These are phyloP conservation scores for Cicer cuneatum DNA, from an alignment of 306 rosid species.

Conservation along the genomic window DNA sequence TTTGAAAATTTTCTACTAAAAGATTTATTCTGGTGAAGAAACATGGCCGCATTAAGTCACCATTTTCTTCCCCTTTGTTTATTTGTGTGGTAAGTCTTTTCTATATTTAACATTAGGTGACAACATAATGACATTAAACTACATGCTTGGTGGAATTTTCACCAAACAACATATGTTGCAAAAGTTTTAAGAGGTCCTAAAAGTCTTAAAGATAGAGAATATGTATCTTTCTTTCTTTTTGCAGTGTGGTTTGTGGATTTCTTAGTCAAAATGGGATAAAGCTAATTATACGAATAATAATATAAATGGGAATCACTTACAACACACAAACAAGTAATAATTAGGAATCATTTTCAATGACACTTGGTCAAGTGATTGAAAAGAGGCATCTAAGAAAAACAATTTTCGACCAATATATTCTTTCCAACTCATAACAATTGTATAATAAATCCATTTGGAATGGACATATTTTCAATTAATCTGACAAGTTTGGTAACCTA, in stretches of 20 bases:
- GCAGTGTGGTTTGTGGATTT: constrained; percentile 46
- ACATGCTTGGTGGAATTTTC: constrained; percentile 23
- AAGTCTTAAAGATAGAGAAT: constrained; percentile 57
- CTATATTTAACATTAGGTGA: constrained; percentile 32
- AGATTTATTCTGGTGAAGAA: background rate
- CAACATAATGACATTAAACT: constrained; percentile 17
- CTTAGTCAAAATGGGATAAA: constrained; percentile 46
- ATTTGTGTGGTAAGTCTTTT: constrained; percentile 16
- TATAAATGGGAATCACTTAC: constrained; percentile 54
- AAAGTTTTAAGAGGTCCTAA: constrained; percentile 31
- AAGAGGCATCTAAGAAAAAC: constrained; percentile 39
- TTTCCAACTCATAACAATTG: constrained; percentile 45
- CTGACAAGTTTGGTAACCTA: constrained; percentile 22
- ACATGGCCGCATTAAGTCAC: background rate
- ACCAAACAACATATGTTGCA: constrained; percentile 11
- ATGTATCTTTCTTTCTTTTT: constrained; percentile 39
- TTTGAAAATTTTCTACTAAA: background rate
- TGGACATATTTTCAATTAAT: constrained; percentile 42
- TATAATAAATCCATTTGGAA: background rate
- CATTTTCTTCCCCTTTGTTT: constrained; percentile 9
- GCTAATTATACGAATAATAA: constrained; percentile 37
- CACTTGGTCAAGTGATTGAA: constrained; percentile 56
- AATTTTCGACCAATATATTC: constrained; percentile 42
- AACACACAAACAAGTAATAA: constrained; percentile 44
- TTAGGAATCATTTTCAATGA: constrained; percentile 55